Percentiles rank a stretch among this genome's conserved stretches.
These are phyloP conservation scores for Ganoderma lucidum DNA, from an alignment of 1,284 basidiomycete genomes.

Conservation along the genomic window DNA sequence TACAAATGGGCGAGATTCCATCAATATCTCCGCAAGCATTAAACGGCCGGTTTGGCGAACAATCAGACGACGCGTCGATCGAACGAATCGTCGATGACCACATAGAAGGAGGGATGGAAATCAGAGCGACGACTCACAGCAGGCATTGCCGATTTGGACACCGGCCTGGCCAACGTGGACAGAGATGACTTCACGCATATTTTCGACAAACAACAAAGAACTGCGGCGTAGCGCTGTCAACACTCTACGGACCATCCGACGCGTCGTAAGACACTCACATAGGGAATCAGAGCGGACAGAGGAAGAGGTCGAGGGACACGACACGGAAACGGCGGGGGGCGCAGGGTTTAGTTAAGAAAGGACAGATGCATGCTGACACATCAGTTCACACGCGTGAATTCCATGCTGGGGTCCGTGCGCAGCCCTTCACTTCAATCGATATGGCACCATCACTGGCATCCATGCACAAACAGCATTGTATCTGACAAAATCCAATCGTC, in stretches of 20 bases:
- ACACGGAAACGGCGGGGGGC: slow-evolving; percentile 36
- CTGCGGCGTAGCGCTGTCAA: slow-evolving; percentile 14
- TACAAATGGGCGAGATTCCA: slow-evolving; percentile 37
- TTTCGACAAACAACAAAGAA: slow-evolving; percentile 38
- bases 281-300: slow-evolving; percentile 37
- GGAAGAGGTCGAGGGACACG: slow-evolving; percentile 45
- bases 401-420: slow-evolving; percentile 32
- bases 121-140: slow-evolving; percentile 68
- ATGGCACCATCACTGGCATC: not conserved
- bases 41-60: not conserved
- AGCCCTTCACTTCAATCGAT: slow-evolving; percentile 20
- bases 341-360: slow-evolving; percentile 38
- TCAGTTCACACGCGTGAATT: slow-evolving; percentile 41
- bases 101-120: slow-evolving; percentile 24
- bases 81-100: slow-evolving; percentile 10
- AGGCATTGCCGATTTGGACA: slow-evolving; percentile 97
- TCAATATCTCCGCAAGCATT: slow-evolving; percentile 18
- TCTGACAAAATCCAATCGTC: not conserved
- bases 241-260: slow-evolving; percentile 9
- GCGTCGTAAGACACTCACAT: slow-evolving; percentile 36
- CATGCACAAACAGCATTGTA: slow-evolving; percentile 25
- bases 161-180: slow-evolving; percentile 95
- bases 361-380: slow-evolving; percentile 39
- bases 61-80: slow-evolving; percentile 42
- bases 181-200: slow-evolving; percentile 94